phyloP scores from a whole-genome alignment of 495 filamentous ascomycete species.

The Bathelium albidoporum region DNA sequence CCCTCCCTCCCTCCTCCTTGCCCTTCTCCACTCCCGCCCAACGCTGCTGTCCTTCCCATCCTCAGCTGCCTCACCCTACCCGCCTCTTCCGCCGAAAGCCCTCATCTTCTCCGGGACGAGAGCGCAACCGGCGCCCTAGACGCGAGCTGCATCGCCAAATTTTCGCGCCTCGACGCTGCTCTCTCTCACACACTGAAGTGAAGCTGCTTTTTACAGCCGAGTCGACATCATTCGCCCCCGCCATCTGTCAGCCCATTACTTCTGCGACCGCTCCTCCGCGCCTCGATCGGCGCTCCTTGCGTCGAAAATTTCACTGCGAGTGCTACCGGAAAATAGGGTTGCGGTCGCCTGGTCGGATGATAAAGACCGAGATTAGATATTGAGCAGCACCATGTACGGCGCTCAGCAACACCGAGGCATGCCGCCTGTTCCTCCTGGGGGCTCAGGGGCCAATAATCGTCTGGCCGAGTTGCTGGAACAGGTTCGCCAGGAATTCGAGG shows the following conservation, averaged over 20 bases:
- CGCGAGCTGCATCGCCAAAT: not conserved
- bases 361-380: not conserved
- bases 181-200: not conserved
- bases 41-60: not conserved
- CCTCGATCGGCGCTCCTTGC: not conserved
- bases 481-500: conserved; percentile 83
- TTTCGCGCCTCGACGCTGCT: not conserved
- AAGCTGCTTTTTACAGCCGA: not conserved
- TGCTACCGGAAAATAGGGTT: not conserved
- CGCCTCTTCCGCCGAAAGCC: not conserved
- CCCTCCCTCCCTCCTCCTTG: not conserved
- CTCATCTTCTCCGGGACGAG: not conserved
- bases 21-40: conserved; percentile 1
- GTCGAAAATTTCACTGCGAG: not conserved
- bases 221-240: not conserved
- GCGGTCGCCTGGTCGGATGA: not conserved
- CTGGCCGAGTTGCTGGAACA: conserved; percentile 85
- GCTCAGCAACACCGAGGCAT: conserved; percentile 63
- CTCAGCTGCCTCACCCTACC: not conserved
- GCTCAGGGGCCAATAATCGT: conserved; percentile 53
- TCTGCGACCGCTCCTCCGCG: not conserved
- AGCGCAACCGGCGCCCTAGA: not conserved
- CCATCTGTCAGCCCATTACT: not conserved
- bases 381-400: conserved; percentile 61
- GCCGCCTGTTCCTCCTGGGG: conserved; percentile 37